These are phyloP conservation scores for Colletotrichum sansevieriae DNA, from an alignment of 2,329 filamentous ascomycete genomes.

Conservation along the genomic window DNA sequence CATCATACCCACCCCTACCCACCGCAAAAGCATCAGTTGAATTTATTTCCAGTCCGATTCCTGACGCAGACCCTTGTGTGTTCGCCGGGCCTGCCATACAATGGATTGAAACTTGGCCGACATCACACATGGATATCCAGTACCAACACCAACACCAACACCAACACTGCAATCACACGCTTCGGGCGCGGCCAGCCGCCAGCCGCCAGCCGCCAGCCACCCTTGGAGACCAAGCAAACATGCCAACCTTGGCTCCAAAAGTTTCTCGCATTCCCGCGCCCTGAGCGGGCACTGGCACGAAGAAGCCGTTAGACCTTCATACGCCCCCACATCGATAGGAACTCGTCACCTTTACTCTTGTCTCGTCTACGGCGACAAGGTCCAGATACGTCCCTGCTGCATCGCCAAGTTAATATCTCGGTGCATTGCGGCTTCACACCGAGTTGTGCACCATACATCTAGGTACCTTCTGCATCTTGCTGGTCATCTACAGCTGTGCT, in stretches of 20 bases:
- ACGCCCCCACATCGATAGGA: background rate
- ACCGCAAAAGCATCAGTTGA: too few species aligned
- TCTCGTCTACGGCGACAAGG: slow-evolving; percentile 3
- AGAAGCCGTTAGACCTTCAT: slow-evolving; percentile 31
- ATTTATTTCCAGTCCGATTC: too few species aligned
- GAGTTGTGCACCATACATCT: background rate
- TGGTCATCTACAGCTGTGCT: background rate
- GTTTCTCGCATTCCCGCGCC: slow-evolving; percentile 30
- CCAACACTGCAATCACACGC: slow-evolving; percentile 4
- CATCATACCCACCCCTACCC: too few species aligned
- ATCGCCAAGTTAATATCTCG: slow-evolving; percentile 1
- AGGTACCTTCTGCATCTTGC: background rate
- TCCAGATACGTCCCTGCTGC: background rate
- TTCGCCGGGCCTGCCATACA: too few species aligned
- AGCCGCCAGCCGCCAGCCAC: slow-evolving; percentile 17
- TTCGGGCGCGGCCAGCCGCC: slow-evolving; percentile 22
- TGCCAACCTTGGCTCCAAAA: slow-evolving; percentile 25
- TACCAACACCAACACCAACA: background rate
- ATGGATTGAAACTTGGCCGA: too few species aligned
- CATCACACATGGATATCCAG: too few species aligned
- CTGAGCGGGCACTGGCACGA: slow-evolving; percentile 10
- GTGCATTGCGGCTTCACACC: slow-evolving; percentile 12
- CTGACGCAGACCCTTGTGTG: too few species aligned
- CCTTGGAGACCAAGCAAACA: slow-evolving; percentile 31
- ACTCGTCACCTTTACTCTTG: slow-evolving; percentile 23